Base-by-base conservation (phyloP, 2,329 filamentous ascomycete genomes). In the Didymosphaeria variabile region DNA sequence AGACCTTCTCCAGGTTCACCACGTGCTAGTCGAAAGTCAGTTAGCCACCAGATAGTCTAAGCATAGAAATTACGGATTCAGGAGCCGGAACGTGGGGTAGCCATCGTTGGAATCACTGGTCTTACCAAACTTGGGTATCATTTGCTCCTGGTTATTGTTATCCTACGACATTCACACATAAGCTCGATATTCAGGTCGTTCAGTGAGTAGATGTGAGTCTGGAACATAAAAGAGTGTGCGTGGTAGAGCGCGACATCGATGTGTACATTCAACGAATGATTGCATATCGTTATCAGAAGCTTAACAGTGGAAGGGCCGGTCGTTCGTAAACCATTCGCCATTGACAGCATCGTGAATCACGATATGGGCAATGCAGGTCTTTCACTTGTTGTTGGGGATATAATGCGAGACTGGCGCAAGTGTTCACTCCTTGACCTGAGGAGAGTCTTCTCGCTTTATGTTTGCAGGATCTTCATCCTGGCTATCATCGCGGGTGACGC, bases 401-500 rank as follows among this genome's bases (percentile, higher is more conserved):
- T 5, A 29, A 29, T 29, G 26, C 26, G 26, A 6, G 6, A 5
- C 6, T 29, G 4, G 26, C 26, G 26, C 26, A 29, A 29, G 26
- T 29, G 26, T 15, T 38, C 36, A 38, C 10, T 38, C 36, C 12
- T 55, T 34, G 40, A 38, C 26, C 7, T 46, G 52, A 21, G 38
- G 40, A 34, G 40, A 60, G 9, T 53, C 50, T 32, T 52, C 17
- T 31, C 52, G 31, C 44, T 15, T 4, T 6, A 29, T 29, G 26
- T 3, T 32, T 17, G n/a, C 13, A 53, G 23, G 5, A n/a, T 9
- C 6, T 3, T 31, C 50, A 12, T 15, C 19, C 21, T 40, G 49
- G 19, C 54, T 29, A 5, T 29, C 26, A 29, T 29, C 46, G 1
- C 61, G 60, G 49, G 61, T 64, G 51, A 72, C 58, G 4, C 68